These are phyloP conservation scores for Petrea volubilis DNA, from an alignment of 257 asterid genomes.

Conservation along the genomic window DNA sequence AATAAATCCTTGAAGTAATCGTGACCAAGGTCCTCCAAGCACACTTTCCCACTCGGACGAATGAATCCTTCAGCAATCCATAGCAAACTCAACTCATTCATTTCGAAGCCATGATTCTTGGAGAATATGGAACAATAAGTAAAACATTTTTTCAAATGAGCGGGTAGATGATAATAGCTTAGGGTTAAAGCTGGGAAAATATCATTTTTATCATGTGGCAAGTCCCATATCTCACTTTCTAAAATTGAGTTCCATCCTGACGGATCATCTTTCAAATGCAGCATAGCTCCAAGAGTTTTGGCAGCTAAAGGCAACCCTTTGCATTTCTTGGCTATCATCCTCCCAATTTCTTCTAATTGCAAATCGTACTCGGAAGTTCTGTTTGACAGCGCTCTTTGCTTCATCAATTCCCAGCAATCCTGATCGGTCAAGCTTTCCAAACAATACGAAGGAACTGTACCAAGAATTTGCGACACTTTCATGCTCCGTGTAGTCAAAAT, in stretches of 20 bases:
- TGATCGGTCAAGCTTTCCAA: conserved; percentile 28
- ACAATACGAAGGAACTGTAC: conserved; percentile 19
- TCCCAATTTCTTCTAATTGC: conserved; percentile 28
- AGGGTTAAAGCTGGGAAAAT: conserved; percentile 29
- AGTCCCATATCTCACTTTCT: conserved; percentile 40
- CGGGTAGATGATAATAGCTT: conserved; percentile 42
- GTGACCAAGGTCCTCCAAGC: conserved; percentile 36
- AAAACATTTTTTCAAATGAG: conserved; percentile 41
- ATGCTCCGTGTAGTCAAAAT: conserved; percentile 40
- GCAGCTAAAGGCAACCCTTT: conserved; percentile 43
- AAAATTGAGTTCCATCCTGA: conserved; percentile 33
- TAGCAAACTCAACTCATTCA: conserved; percentile 27
- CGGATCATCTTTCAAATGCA: conserved; percentile 22
- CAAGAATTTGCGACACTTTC: conserved; percentile 36
- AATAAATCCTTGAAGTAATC: conserved; percentile 35
- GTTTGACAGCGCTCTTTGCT: conserved; percentile 28
- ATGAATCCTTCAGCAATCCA: conserved; percentile 50
- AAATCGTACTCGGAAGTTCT: neutral
- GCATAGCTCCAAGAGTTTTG: conserved; percentile 36
- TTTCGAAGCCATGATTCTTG: conserved; percentile 13
- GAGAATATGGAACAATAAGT: conserved; percentile 46
- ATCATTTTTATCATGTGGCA: conserved; percentile 26
- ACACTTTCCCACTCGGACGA: conserved; percentile 21
- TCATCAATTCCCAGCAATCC: conserved; percentile 38
- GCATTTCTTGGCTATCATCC: conserved; percentile 35